Evolutionary conservation across 2,329 filamentous ascomycete genomes (phyloP), one percentile per base, ranked within the genome.

Genomic region (Aspergillus proliferans): DNA sequence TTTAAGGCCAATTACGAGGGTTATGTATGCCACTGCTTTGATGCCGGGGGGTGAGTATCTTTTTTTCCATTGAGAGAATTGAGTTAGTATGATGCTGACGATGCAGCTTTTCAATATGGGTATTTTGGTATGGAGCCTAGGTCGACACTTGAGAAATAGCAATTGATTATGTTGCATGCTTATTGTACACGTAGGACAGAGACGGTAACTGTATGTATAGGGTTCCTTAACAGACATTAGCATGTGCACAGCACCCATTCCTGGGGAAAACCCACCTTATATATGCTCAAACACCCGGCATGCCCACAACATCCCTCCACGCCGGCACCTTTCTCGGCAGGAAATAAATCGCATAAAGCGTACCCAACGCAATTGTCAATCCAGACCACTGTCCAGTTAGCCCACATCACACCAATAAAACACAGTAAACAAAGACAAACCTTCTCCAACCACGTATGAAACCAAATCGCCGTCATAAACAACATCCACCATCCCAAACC

Each of bases 371-470:
- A 39, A 79, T 66, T 19, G 72, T 33, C 30, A 81, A 58, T 1
- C 78, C 78, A 24, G 74, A 77, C 48, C 78, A 62, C 76, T 78
- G 48, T 48, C 26, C 38, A 15, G 22, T 52, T n/a, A 43, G 49
- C 46, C 21, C 22, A 22, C 22, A 22, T 22, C 22, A 47, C 38
- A 33, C n/a, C 8, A 47, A 19, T 55, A 33, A 56, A 49, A 30
- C 24, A 42, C 14, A 28, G 42, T 6, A 18, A 21, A 40, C 44
- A 19, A 36, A 14, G 21, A 21, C 6, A 69, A 49, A 69, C 86
- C 85, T 97, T 98, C 75, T 98, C 93, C 61, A 94, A 85, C 91
- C 92, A 97, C 0, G 93, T 98, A 70, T 98, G 93, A 64, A 98
- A 98, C 77, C 92, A 98, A 36, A 94, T 91, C 2, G 91, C 91